These are phyloP conservation scores for Funneliformis geosporum DNA, from an alignment of 192 early-diverging fungal species.

Conservation along the genomic window DNA sequence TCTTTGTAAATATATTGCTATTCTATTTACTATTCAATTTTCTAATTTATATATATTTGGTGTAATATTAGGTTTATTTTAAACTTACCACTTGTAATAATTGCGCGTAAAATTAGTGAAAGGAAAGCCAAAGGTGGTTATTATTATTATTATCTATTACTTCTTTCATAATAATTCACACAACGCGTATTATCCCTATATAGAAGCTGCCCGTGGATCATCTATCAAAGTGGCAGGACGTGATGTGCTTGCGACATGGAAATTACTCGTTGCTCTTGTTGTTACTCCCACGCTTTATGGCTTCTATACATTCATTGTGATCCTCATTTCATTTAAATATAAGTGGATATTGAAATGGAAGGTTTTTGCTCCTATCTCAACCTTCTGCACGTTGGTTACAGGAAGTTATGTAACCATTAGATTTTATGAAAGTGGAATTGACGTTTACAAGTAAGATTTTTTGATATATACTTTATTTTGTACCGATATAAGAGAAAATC, in stretches of 20 bases:
- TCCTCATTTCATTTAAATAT: conserved; percentile 42
- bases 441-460: conserved; percentile 62
- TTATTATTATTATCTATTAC: background rate
- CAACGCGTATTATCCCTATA: background rate
- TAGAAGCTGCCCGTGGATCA: conserved; percentile 82
- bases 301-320: conserved; percentile 66
- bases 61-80: conserved; percentile 49
- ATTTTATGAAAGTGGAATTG: conserved; percentile 75
- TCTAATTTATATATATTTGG: conserved; percentile 5
- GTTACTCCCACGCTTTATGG: conserved; percentile 77
- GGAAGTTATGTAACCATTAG: conserved; percentile 74
- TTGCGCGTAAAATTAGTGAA: conserved; percentile 55
- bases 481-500: background rate
- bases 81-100: conserved; percentile 57
- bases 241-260: conserved; percentile 98
- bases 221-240: conserved; percentile 92
- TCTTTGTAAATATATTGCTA: background rate
- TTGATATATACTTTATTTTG: background rate
- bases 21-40: background rate
- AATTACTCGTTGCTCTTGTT: conserved; percentile 75
- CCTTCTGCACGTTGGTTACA: conserved; percentile 38
- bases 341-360: conserved; percentile 44
- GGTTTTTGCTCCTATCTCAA: conserved; percentile 44
- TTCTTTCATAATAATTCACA: background rate
- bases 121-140: conserved; percentile 55